Evolutionary conservation across 2,329 filamentous ascomycete genomes (phyloP).

Genomic region (Apiospora malaysiana): DNA sequence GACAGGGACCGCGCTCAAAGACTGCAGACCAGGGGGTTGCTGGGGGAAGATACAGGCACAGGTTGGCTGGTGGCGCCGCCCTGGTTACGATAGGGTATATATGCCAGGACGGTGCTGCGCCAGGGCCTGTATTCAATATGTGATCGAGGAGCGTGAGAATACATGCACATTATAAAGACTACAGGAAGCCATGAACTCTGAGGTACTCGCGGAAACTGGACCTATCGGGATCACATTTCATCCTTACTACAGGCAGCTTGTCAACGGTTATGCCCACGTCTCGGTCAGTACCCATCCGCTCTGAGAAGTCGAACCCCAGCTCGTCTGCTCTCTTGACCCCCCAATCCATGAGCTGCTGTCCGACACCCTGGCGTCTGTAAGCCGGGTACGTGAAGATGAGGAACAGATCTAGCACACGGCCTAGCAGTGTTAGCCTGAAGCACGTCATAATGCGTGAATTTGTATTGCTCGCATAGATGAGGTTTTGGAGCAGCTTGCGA

Average conservation of each 20-base stretch:
- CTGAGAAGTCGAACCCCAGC: constrained; percentile 28
- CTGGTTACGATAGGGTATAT: neutral
- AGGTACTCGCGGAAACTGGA: no score
- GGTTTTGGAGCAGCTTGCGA: constrained; percentile 29
- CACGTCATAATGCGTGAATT: neutral
- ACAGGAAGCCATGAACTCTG: no score
- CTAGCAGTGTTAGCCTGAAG: neutral
- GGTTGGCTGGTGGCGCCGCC: neutral
- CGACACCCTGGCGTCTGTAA: constrained; percentile 32
- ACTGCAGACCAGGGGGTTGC: neutral
- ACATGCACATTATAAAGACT: neutral
- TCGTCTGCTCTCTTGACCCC: constrained; percentile 33
- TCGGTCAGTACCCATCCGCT: no score
- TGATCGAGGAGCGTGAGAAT: neutral
- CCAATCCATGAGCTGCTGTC: constrained; percentile 34
- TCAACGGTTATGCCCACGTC: no score
- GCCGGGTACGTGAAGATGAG: constrained; percentile 34
- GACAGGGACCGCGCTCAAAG: neutral
- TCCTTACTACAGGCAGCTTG: no score
- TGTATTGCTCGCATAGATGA: constrained; percentile 31
- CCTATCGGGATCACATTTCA: no score
- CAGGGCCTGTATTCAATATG: no score
- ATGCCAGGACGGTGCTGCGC: no score
- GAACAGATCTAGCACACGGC: constrained; percentile 29
- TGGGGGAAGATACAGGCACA: neutral